These are phyloP conservation scores for Cladosporium sp. DNA, from an alignment of 2,329 filamentous ascomycete species.

Conservation along the genomic window DNA sequence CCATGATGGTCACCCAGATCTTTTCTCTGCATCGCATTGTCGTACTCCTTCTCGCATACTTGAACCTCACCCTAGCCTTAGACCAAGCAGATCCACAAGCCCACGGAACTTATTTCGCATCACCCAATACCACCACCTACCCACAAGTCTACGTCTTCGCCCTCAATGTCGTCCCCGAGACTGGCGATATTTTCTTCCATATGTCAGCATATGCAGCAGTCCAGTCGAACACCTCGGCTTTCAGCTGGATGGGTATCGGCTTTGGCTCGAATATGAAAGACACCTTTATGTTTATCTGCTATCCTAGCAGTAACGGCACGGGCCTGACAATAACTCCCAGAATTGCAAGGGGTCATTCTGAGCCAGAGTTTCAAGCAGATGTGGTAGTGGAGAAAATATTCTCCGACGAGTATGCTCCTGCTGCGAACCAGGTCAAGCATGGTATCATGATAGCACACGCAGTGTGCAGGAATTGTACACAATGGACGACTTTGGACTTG, in stretches of 20 bases:
- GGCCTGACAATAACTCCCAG: slow-evolving; percentile 38
- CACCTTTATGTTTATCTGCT: slow-evolving; percentile 42
- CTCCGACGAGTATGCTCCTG: slow-evolving; percentile 16
- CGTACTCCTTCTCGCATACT: not conserved
- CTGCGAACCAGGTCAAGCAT: slow-evolving; percentile 13
- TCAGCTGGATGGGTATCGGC: slow-evolving; percentile 42
- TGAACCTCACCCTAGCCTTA: not conserved
- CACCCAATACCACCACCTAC: not conserved
- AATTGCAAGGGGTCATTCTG: slow-evolving; percentile 30
- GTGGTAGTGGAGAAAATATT: slow-evolving; percentile 24
- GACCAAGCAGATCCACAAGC: not conserved
- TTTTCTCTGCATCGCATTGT: not conserved
- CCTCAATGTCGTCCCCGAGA: slow-evolving; percentile 16
- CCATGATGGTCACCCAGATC: not conserved
- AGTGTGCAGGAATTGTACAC: slow-evolving; percentile 33
- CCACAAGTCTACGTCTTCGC: slow-evolving; percentile 17
- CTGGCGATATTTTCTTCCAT: slow-evolving; percentile 23
- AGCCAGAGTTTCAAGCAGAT: slow-evolving; percentile 30
- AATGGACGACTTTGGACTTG: slow-evolving; percentile 23
- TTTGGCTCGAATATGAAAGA: slow-evolving; percentile 40
- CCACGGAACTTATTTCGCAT: slow-evolving; percentile 1
- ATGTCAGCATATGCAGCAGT: slow-evolving; percentile 26
- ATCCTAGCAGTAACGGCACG: slow-evolving; percentile 30
- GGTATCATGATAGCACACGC: slow-evolving; percentile 24
- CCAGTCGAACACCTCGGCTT: slow-evolving; percentile 14